Percentiles rank a stretch among this genome's conserved stretches.
phyloP scores from a whole-genome alignment of 2,329 filamentous ascomycete genomes.

The Colletotrichum agaves region DNA sequence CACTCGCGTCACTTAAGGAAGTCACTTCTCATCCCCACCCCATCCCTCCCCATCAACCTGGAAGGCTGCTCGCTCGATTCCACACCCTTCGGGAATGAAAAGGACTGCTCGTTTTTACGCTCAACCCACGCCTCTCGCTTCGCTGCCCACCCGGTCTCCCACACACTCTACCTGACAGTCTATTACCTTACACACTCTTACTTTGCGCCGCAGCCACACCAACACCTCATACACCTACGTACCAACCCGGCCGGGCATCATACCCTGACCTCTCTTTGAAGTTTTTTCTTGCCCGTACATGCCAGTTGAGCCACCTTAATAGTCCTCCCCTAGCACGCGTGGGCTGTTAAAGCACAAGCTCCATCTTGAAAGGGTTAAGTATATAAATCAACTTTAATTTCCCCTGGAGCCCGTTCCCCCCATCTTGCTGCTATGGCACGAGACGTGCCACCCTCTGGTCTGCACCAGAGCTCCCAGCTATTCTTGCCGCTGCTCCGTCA shows the following conservation, averaged over 20 bases:
- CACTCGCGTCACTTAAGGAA: constrained; percentile 29
- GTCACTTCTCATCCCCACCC: constrained; percentile 23
- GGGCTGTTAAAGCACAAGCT: constrained; percentile 38
- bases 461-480: constrained; percentile 47
- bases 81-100: too few relatives aligned
- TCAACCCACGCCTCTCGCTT: constrained; percentile 12
- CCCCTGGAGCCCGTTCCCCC: constrained; percentile 43
- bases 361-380: constrained; percentile 43
- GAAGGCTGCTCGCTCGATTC: not conserved
- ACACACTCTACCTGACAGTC: not conserved
- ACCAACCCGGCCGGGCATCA: constrained; percentile 24
- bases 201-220: constrained; percentile 20
- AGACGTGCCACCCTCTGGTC: constrained; percentile 53
- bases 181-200: not conserved
- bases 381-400: constrained; percentile 54
- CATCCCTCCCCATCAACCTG: not conserved
- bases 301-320: constrained; percentile 20
- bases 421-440: constrained; percentile 53
- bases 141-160: constrained; percentile 1
- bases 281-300: constrained; percentile 13
- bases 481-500: constrained; percentile 35
- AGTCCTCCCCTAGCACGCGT: constrained; percentile 24
- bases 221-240: constrained; percentile 7
- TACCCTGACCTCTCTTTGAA: constrained; percentile 26
- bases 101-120: constrained; percentile 22